Conservation (phyloP, 2,329 filamentous ascomycete genomes). For the Trichoderma atroviride region DNA sequence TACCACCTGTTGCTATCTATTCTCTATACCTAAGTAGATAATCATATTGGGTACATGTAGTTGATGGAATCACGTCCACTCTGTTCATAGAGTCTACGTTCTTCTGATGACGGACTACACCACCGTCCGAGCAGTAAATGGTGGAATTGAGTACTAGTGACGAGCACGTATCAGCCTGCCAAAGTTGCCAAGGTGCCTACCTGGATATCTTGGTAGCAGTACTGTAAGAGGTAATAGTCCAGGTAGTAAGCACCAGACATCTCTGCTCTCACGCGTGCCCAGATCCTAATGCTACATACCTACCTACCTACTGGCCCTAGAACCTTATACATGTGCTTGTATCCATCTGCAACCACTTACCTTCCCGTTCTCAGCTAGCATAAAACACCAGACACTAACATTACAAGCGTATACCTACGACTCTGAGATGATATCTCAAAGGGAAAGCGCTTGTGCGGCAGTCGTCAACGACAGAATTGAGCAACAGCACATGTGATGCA, state of each 20-base stretch:
- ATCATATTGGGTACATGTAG: not conserved
- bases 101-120: not conserved
- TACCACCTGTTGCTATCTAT: not conserved
- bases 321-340: not conserved
- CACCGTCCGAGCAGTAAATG: not conserved
- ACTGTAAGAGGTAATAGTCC: not conserved
- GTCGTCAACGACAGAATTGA: not conserved
- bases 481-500: not conserved
- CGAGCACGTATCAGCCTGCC: not conserved
- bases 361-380: constrained; percentile 18
- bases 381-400: not conserved
- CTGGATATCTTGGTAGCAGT: too few relatives aligned
- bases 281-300: too few relatives aligned
- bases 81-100: not conserved
- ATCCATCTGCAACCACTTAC: not conserved
- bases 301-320: not conserved
- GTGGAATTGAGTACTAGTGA: not conserved
- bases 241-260: too few relatives aligned
- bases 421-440: not conserved
- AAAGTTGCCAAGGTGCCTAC: not conserved
- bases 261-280: too few relatives aligned
- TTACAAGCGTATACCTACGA: not conserved
- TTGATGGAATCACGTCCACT: not conserved
- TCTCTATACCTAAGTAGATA: not conserved
- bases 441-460: not conserved